Evolutionary conservation across 2,329 filamentous ascomycete genomes (phyloP), one percentile per base, ranked within the genome.

Genomic region (Cucurbitaria berberidis): DNA sequence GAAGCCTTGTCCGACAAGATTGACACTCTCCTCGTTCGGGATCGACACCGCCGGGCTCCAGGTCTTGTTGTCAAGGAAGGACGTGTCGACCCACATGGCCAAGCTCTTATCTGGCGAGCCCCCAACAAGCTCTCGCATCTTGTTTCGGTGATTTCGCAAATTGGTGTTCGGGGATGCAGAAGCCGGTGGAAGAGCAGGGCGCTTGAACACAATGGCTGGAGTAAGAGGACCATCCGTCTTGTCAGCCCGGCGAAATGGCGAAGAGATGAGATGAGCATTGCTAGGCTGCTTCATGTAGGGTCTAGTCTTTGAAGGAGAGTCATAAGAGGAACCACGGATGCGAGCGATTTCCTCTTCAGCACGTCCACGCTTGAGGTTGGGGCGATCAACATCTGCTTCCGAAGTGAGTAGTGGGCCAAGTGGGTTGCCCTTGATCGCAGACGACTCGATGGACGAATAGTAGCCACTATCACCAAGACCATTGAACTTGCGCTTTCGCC

Each of bases 341-440:
- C 93, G 90, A 40, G 90, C 90, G 79, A 99, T 97, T 75, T 97
- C 95, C 67, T 96, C 93, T 74, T 98, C 95, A 15, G 95, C 95
- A 56, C 93, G 89, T 26, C 93, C 93, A 55, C 91, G 89, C 79
- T 93, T 96, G 66, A 92, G 88, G 49, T 86, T 85, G 44, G 89
- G 89, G n/a, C 88, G 87, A 63, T 92, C 89, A 46, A 87, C 84
- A 67, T 86, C 84, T 39, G 82, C 74, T 67, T 96, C 92, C 0
- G 91, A 93, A 3, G 88, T 91, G 38, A 91, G 81, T 16, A 90
- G 81, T 51, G 85, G 81, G 15, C 79, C 79, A 55, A 84, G 81
- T 60, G 85, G 84, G 59, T 87, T 86, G 42, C 89, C 87, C 53
- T 93, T 86, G 72, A 91, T 84, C 13, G 84, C 91, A 0, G 95